phyloP scores from a whole-genome alignment of 805 yeast species.

The Monosporozyma aquatica region DNA sequence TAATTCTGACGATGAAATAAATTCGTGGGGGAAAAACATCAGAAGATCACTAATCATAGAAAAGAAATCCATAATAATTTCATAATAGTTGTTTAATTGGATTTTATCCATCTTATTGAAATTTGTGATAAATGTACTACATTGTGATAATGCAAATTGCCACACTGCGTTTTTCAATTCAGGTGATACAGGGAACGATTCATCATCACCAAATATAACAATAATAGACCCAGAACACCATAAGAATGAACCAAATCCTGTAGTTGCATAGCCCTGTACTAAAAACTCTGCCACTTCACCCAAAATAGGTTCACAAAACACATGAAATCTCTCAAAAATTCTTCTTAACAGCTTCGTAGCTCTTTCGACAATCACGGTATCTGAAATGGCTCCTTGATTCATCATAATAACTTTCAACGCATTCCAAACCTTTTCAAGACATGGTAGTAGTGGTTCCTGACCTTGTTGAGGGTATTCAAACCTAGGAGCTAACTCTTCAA shows the following conservation, averaged over 20 bases:
- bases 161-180: conserved; percentile 54
- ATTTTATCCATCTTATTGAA: conserved; percentile 23
- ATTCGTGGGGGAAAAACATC: conserved; percentile 49
- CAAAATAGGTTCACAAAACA: conserved; percentile 41
- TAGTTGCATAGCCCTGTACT: conserved; percentile 58
- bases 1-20: conserved; percentile 32
- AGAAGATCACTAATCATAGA: conserved; percentile 69
- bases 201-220: conserved; percentile 59
- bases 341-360: conserved; percentile 58
- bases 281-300: conserved; percentile 57
- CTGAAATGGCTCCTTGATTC: conserved; percentile 18
- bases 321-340: conserved; percentile 42
- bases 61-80: conserved; percentile 79
- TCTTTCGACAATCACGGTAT: conserved; percentile 48
- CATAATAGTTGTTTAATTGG: conserved; percentile 31
- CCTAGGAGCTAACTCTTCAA: conserved; percentile 27
- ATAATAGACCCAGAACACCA: conserved; percentile 84
- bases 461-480: conserved; percentile 26
- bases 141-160: conserved; percentile 64
- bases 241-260: conserved; percentile 70
- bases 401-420: conserved; percentile 17
- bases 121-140: conserved; percentile 44
- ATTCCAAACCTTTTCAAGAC: conserved; percentile 22
- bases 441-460: conserved; percentile 24
- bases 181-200: conserved; percentile 25